Base-by-base conservation (phyloP, 2,329 filamentous ascomycete genomes). In the Ophiostoma himal-ulmi region DNA sequence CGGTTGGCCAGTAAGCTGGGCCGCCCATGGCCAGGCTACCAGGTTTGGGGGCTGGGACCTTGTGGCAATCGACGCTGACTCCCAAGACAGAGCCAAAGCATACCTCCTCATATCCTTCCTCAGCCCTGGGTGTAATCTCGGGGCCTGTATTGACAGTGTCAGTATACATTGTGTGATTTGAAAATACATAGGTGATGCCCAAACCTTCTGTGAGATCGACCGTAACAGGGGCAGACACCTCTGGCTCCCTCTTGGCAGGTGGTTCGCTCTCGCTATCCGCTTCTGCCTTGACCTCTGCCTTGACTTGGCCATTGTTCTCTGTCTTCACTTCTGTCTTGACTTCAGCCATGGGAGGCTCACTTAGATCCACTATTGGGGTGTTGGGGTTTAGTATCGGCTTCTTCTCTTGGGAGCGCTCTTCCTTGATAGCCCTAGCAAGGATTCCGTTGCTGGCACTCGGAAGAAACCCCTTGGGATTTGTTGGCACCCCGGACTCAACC, bases 61-160 rank as follows among this genome's bases (percentile, higher is more conserved):
- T 81, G 75, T 87, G 84, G 72, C 89, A 90, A 73, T 89, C 88
- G 60, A 95, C 82, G 69, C 82, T 86, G 2, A 88, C 86, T 22
- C 84, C 85, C 70, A 92, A 88, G 26, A 96, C 80, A 80, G 91
- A 90, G 60, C 93, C 93, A 76, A 91, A 93, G 79, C 92, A 96
- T 3, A 96, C 90, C 76, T 92, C 88, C 26, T 88, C 84, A 66
- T 83, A 85, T 39, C 87, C 83, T 70, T 91, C 85, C 60, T 84
- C 83, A 17, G 88, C 78, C 11, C 90, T 86, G 36, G 88, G 86
- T 62, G 91, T 89, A 22, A 82, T 83, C 34, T 72, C 78, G 74
- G 76, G 76, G 39, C 76, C 76, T 77, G 39, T 62, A 75, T 20
- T 7, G 71, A 76, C 75, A 26, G 8, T 11, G 64, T 71, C n/a